These are phyloP conservation scores for Fusarium piperis DNA, from an alignment of 2,329 filamentous ascomycete species.

Conservation along the genomic window DNA sequence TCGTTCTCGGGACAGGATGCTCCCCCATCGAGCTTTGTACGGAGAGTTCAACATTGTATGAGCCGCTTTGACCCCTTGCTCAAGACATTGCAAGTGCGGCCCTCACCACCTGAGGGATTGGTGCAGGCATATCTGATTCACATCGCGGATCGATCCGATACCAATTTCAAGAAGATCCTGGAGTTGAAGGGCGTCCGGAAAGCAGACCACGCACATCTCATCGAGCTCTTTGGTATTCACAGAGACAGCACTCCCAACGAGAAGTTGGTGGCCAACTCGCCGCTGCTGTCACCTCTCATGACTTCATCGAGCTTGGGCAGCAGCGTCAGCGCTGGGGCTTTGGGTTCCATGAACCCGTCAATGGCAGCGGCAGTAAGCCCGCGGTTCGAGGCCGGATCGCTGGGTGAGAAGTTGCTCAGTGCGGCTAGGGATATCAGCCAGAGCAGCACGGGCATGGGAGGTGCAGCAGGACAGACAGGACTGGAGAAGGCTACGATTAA, in stretches of 20 bases:
- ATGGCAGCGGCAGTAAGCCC: slow-evolving; percentile 54
- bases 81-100: slow-evolving; percentile 94
- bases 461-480: slow-evolving; percentile 51
- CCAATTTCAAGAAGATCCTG: slow-evolving; percentile 95
- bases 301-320: slow-evolving; percentile 52
- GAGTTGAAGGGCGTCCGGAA: slow-evolving; percentile 94
- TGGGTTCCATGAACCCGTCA: slow-evolving; percentile 52
- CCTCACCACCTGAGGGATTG: slow-evolving; percentile 89
- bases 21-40: slow-evolving; percentile 73
- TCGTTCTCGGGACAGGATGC: slow-evolving; percentile 52
- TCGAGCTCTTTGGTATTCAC: slow-evolving; percentile 86
- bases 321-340: slow-evolving; percentile 47
- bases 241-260: slow-evolving; percentile 79
- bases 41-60: slow-evolving; percentile 86
- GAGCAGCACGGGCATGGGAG: slow-evolving; percentile 43
- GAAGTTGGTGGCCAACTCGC: slow-evolving; percentile 74
- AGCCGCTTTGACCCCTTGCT: slow-evolving; percentile 89
- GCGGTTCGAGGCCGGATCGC: slow-evolving; percentile 81
- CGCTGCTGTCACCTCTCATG: slow-evolving; percentile 76
- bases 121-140: slow-evolving; percentile 98
- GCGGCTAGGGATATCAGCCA: slow-evolving; percentile 87
- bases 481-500: slow-evolving; percentile 78
- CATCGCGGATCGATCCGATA: slow-evolving; percentile 90
- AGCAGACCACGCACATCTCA: slow-evolving; percentile 80
- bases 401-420: slow-evolving; percentile 89